A percentile compares a stretch with the other conserved stretches of the same genome.
Evolutionary conservation across 371 early-diverging fungal genomes (phyloP).

Genomic region (Circinella minor): DNA sequence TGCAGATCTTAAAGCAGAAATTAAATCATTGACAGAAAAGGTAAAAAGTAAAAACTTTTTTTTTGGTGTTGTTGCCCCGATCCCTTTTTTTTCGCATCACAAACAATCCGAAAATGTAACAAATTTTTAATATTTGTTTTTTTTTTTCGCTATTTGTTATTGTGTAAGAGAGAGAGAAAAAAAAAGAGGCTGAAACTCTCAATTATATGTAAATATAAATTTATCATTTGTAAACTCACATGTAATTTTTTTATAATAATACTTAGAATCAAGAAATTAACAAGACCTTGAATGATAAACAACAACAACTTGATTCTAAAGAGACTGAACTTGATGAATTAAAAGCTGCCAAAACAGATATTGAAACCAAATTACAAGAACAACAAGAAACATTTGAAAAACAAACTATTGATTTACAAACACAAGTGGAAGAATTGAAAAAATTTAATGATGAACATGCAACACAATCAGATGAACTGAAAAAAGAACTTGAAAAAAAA

Average conservation of each 20-base stretch:
- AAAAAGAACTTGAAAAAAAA: not conserved
- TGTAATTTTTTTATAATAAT: too few relatives aligned
- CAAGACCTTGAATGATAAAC: constrained; percentile 1
- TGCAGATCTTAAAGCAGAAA: constrained; percentile 11
- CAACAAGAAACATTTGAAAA: not conserved
- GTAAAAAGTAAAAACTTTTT: not conserved
- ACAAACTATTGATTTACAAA: not conserved
- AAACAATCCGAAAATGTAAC: not conserved
- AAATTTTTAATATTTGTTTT: not conserved
- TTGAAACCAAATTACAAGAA: not conserved
- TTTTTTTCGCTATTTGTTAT: not conserved
- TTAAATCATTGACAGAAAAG: constrained; percentile 10
- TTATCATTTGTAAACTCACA: too few relatives aligned
- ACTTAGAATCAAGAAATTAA: constrained; percentile 1
- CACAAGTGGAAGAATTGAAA: constrained; percentile 1
- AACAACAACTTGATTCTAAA: not conserved
- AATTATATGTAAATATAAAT: too few relatives aligned
- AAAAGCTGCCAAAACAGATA: not conserved
- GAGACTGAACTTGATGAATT: constrained; percentile 8
- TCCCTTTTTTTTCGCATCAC: not conserved
- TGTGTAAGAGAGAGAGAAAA: not conserved
- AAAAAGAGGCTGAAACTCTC: not conserved
- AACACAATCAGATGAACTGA: not conserved
- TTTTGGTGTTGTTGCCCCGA: not conserved
- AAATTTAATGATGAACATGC: not conserved